Evolutionary conservation across 192 early-diverging fungal species (phyloP).

Genomic region (Chytriomyces sp.): DNA sequence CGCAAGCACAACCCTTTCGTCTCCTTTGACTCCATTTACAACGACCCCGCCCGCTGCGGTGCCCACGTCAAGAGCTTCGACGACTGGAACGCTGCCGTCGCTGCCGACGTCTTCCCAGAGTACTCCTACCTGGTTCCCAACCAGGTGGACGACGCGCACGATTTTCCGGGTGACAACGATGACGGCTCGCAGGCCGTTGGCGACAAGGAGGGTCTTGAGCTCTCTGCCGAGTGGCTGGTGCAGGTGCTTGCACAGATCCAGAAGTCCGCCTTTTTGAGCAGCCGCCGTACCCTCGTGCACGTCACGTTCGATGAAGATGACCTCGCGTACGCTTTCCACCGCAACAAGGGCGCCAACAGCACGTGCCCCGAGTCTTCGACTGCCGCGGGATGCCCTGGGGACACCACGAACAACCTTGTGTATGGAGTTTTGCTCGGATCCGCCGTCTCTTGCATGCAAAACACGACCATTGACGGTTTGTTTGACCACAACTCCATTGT

Average conservation of each 20-base stretch:
- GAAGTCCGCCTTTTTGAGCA: constrained; percentile 1
- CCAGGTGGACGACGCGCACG: constrained; percentile 14
- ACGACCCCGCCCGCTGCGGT: constrained; percentile 55
- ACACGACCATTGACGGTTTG: constrained; percentile 45
- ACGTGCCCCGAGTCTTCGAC: constrained; percentile 4
- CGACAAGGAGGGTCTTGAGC: not conserved
- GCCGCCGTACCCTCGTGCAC: constrained; percentile 10
- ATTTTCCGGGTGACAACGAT: too few relatives aligned
- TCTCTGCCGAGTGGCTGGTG: constrained; percentile 3
- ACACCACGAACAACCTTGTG: constrained; percentile 19
- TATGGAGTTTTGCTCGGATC: constrained; percentile 17
- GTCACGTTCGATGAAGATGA: constrained; percentile 10
- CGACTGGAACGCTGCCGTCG: constrained; percentile 57
- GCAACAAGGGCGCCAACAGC: not conserved
- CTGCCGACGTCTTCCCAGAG: constrained; percentile 50
- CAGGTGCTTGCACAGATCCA: not conserved
- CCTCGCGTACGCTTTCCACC: not conserved
- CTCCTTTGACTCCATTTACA: constrained; percentile 49
- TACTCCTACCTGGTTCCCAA: constrained; percentile 52
- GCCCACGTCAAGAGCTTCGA: constrained; percentile 55
- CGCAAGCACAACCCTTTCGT: too few relatives aligned
- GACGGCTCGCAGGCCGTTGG: not conserved
- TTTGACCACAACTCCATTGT: too few relatives aligned
- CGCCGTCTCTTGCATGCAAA: too few relatives aligned
- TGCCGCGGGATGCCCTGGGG: constrained; percentile 2